Evolutionary conservation across 257 asterid genomes (phyloP).

Genomic region (Orobanche coerulescens): DNA sequence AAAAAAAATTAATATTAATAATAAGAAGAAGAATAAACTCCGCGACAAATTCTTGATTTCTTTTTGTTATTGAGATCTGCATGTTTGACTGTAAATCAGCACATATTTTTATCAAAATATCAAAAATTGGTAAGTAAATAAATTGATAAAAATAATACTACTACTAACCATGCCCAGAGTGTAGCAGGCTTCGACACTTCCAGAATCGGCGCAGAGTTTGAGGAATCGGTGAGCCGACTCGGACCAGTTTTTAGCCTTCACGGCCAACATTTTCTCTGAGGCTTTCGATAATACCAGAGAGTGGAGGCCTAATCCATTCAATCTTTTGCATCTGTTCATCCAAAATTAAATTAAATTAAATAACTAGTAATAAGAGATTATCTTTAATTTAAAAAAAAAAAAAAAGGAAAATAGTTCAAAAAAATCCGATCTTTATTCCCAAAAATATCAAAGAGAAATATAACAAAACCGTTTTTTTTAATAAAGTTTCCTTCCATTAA

Average conservation of each 20-base stretch:
- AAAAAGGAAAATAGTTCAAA: neutral
- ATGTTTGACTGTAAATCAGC: neutral
- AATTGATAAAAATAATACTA: neutral
- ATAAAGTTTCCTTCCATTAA: neutral
- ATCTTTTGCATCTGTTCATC: conserved; percentile 67
- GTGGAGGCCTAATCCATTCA: conserved; percentile 59
- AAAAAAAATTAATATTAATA: no score
- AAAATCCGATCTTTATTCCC: no score
- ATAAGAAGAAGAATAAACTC: no score
- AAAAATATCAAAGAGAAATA: no score
- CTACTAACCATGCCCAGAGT: conserved; percentile 84
- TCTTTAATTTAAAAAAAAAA: neutral
- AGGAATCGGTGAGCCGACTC: conserved; percentile 76
- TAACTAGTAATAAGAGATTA: no score
- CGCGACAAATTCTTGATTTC: neutral
- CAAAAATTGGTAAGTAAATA: neutral
- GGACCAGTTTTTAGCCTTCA: conserved; percentile 70
- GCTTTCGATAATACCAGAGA: conserved; percentile 68
- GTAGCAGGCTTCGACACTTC: conserved; percentile 78
- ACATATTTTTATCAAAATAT: no score
- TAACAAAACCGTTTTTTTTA: no score
- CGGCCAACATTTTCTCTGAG: conserved; percentile 43
- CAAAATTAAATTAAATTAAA: no score
- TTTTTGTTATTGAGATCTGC: neutral
- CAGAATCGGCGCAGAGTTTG: conserved; percentile 78